A percentile compares a stretch with the other conserved stretches of the same genome.
Conservation (phyloP, 306 rosid species). For the Prunus kanzakura region DNA sequence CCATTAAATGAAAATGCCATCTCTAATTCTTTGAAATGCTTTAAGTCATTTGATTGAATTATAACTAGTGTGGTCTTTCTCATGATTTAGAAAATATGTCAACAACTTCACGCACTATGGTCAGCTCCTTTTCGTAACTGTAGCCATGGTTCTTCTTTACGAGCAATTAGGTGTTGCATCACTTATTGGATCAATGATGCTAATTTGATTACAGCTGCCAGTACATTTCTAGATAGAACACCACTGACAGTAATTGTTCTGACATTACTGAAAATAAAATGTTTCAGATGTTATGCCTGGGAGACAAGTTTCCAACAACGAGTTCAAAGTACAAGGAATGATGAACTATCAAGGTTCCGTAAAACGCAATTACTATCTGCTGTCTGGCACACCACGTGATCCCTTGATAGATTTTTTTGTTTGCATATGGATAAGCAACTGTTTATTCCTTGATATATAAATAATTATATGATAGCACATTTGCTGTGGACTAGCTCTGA, state of each 20-base stretch:
- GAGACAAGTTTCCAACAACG: conserved; percentile 74
- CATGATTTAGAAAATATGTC: conserved; percentile 61
- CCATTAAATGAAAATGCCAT: background rate
- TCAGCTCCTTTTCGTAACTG: conserved; percentile 78
- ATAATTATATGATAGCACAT: background rate
- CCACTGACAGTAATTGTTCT: conserved; percentile 13
- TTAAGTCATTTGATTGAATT: background rate
- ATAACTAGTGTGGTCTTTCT: background rate
- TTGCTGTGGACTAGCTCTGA: background rate
- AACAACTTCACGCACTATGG: conserved; percentile 82
- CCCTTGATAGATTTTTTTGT: background rate
- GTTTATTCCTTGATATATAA: no score
- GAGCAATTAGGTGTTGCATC: conserved; percentile 93
- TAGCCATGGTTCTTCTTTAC: conserved; percentile 75
- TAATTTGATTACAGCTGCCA: background rate
- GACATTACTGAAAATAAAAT: conserved; percentile 22
- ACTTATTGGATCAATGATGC: conserved; percentile 60
- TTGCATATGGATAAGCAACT: no score
- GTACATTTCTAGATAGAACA: background rate
- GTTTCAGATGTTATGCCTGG: conserved; percentile 89
- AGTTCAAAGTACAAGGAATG: conserved; percentile 57
- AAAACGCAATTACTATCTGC: conserved; percentile 68
- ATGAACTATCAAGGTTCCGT: conserved; percentile 68
- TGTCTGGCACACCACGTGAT: conserved; percentile 40
- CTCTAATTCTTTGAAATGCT: background rate